Conservation (phyloP, 371 early-diverging fungal species). For the Haplosporangium sp. region DNA sequence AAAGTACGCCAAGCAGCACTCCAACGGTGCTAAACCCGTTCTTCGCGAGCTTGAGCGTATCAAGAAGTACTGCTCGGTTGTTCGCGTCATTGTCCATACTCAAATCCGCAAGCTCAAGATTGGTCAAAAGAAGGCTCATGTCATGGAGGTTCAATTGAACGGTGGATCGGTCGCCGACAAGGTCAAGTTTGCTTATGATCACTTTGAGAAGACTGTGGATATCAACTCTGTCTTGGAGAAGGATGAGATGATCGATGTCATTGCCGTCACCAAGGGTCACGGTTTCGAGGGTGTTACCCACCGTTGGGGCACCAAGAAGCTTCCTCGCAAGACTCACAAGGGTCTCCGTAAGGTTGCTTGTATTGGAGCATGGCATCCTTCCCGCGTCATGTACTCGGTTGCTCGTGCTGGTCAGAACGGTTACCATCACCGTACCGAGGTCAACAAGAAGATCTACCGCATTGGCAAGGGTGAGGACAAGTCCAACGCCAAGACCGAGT, state of each 20-base stretch:
- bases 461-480: conserved; percentile 93
- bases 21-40: conserved; percentile 90
- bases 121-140: conserved; percentile 99
- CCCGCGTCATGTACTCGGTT: conserved; percentile 99
- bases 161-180: conserved; percentile 98
- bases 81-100: conserved; percentile 99
- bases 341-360: conserved; percentile 99
- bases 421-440: conserved; percentile 99
- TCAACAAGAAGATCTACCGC: conserved; percentile 99
- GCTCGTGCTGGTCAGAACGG: conserved; percentile 99
- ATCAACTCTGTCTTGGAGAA: conserved; percentile 94
- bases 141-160: conserved; percentile 99
- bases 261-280: conserved; percentile 99
- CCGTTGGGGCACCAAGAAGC: conserved; percentile 99
- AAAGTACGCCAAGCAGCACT: conserved; percentile 98
- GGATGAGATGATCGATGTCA: conserved; percentile 99
- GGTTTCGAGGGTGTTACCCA: conserved; percentile 99
- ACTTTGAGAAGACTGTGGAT: conserved; percentile 98
- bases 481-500: conserved; percentile 94
- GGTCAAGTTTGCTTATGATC: conserved; percentile 97
- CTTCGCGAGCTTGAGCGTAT: conserved; percentile 95
- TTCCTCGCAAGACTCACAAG: conserved; percentile 99
- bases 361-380: conserved; percentile 99
- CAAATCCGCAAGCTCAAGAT: conserved; percentile 95
- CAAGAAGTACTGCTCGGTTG: conserved; percentile 98